Percentiles rank a stretch among this genome's conserved stretches.
Conservation (phyloP, 1,284 basidiomycete species). For the Naganishia cerealis region DNA sequence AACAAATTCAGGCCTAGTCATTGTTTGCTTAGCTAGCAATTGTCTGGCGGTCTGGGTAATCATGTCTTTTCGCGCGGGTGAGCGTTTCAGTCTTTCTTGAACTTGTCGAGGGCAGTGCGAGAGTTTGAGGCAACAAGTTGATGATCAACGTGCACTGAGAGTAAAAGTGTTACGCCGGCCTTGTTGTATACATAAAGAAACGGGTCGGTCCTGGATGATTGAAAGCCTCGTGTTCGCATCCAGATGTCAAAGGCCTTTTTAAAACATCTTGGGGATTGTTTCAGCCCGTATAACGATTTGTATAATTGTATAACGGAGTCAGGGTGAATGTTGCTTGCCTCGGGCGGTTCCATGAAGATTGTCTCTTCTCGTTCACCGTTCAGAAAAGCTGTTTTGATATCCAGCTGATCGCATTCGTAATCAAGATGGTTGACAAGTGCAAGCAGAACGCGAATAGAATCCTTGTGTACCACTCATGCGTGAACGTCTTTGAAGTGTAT, state of each 20-base stretch:
- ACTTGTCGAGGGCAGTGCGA: slow-evolving; percentile 31
- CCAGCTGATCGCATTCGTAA: too few species aligned
- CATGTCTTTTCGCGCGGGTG: too few species aligned
- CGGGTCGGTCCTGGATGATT: slow-evolving; percentile 31
- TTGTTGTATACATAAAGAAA: slow-evolving; percentile 23
- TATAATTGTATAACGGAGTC: slow-evolving; percentile 32
- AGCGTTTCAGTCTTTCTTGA: slow-evolving; percentile 33
- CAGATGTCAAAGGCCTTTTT: slow-evolving; percentile 36
- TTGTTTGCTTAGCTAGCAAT: slow-evolving; percentile 33
- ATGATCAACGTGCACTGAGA: slow-evolving; percentile 41
- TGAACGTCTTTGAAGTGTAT: slow-evolving; percentile 38
- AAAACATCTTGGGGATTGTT: slow-evolving; percentile 40
- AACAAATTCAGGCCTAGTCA: too few species aligned
- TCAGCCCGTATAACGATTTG: slow-evolving; percentile 41
- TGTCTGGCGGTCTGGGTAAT: too few species aligned
- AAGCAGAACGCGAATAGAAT: too few species aligned
- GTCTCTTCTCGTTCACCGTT: slow-evolving; percentile 22
- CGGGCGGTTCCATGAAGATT: slow-evolving; percentile 15
- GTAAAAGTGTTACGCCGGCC: slow-evolving; percentile 2
- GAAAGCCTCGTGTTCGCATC: slow-evolving; percentile 35
- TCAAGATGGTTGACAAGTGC: too few species aligned
- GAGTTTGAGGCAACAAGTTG: slow-evolving; percentile 38
- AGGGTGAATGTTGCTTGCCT: slow-evolving; percentile 26
- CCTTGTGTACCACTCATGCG: slow-evolving; percentile 39
- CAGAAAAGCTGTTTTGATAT: slow-evolving; percentile 38